Conservation (phyloP, 495 filamentous ascomycete genomes). For the Astrothelium macrocarpum region DNA sequence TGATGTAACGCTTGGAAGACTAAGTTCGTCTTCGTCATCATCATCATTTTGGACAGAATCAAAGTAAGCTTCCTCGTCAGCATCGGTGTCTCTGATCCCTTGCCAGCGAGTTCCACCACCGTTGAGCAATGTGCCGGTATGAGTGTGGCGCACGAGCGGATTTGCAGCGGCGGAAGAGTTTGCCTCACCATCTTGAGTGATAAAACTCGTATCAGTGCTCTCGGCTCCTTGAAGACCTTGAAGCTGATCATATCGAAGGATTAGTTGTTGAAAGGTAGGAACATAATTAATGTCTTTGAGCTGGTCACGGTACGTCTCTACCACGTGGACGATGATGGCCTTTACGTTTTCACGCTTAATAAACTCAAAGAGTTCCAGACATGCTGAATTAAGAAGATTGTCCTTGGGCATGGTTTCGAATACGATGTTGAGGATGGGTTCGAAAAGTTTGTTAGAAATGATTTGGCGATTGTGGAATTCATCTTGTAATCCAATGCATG, state of each 20-base stretch:
- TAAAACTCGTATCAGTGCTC: constrained; percentile 31
- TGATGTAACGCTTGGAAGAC: constrained; percentile 20
- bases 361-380: constrained; percentile 87
- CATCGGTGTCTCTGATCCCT: constrained; percentile 74
- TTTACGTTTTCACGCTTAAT: constrained; percentile 78
- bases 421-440: constrained; percentile 79
- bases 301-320: constrained; percentile 80
- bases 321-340: constrained; percentile 70
- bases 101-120: constrained; percentile 55
- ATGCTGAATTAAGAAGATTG: constrained; percentile 92
- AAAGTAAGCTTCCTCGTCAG: constrained; percentile 88
- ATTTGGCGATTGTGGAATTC: constrained; percentile 88
- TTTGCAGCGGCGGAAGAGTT: constrained; percentile 4
- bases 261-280: constrained; percentile 69
- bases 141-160: neutral
- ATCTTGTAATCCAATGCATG: constrained; percentile 74
- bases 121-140: constrained; percentile 34
- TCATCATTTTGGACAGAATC: constrained; percentile 56
- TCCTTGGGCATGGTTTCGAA: constrained; percentile 89
- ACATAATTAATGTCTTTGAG: constrained; percentile 73
- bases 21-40: constrained; percentile 53
- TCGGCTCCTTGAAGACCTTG: constrained; percentile 36
- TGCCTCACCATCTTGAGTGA: constrained; percentile 36
- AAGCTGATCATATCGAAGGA: constrained; percentile 71
- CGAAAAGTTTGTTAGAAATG: constrained; percentile 73